Evolutionary conservation across 495 filamentous ascomycete species (phyloP), one percentile per base, ranked within the genome.

Genomic region (Penicillium argentinense): DNA sequence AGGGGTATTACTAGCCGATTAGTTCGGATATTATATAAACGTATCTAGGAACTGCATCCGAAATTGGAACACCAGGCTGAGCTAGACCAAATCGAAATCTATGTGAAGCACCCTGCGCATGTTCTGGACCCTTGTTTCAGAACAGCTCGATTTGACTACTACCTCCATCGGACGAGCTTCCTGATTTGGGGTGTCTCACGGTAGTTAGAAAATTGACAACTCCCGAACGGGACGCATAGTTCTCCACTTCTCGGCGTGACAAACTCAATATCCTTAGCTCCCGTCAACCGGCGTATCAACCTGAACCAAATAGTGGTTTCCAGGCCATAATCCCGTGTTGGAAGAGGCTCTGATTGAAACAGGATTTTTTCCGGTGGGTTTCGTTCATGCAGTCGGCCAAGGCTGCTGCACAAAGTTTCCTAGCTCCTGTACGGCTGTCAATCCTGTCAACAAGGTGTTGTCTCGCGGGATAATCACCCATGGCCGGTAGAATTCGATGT

Each of bases 211-310:
- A 16, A 42, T 23, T 18, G 23, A 17, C 39, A 42, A 29, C 24
- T 42, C 39, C 39, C 39, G 39, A 42, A 42, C 21, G 11, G 37
- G 37, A 23, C 24, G 14, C 39, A 41, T 41, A 25, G 2, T 41
- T 29, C 39, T 29, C 25, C 39, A 42, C 39, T n/a, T 42, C 39
- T 29, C 9, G 39, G 39, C n/a, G 39, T 28, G 24, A 29, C 39
- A 42, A 14, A 42, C 9, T 16, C 11, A 13, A 42, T 18, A 29
- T 29, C 39, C 24, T 42, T 42, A 18, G 39, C 39, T 28, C 23
- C 39, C 6, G 24, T 28, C 5, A 6, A 26, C 5, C 14, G 39
- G 39, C 24, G 11, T 17, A 29, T 14, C 24, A 29, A 27, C 3
- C 39, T 42, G 23, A 29, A 29, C 39, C 14, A 42, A 42, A 1